These are phyloP conservation scores for Tranzscheliella williamsii DNA, from an alignment of 1,284 basidiomycete genomes.

Conservation along the genomic window DNA sequence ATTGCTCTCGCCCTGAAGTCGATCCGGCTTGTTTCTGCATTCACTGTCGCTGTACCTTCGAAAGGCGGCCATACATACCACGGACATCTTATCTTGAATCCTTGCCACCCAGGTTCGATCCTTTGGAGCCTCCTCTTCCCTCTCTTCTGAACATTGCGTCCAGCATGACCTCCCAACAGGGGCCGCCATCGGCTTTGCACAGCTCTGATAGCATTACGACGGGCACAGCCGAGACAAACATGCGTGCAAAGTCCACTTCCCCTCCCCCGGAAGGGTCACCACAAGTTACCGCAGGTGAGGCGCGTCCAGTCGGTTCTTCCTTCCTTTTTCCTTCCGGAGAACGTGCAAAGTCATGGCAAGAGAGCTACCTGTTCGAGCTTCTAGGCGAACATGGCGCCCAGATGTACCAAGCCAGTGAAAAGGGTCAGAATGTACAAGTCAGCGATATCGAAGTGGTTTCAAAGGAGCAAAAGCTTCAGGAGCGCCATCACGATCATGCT, in stretches of 20 bases:
- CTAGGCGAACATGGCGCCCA: conserved; percentile 20
- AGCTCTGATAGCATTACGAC: conserved; percentile 33
- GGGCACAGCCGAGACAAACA: conserved; percentile 3
- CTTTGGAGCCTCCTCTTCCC: no score
- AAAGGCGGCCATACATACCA: no score
- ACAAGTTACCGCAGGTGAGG: background rate
- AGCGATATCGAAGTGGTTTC: conserved; percentile 31
- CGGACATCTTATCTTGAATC: no score
- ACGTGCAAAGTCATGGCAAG: conserved; percentile 36
- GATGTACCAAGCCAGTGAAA: conserved; percentile 25
- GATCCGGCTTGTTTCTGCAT: no score
- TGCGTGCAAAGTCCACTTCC: conserved; percentile 8
- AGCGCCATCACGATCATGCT: conserved; percentile 2
- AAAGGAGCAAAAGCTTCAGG: conserved; percentile 11
- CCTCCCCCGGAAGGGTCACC: conserved; percentile 21
- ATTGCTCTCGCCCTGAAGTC: no score
- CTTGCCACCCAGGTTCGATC: no score
- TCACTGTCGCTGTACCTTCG: no score
- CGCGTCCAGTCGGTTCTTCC: conserved; percentile 16
- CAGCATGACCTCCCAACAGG: no score
- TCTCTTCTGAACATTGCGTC: no score
- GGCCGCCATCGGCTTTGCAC: no score
- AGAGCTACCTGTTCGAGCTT: conserved; percentile 36
- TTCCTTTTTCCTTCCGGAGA: conserved; percentile 43
- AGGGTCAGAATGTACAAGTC: conserved; percentile 32